Evolutionary conservation across 441 rosid species (phyloP).

Genomic region (Manihot esculenta): DNA sequence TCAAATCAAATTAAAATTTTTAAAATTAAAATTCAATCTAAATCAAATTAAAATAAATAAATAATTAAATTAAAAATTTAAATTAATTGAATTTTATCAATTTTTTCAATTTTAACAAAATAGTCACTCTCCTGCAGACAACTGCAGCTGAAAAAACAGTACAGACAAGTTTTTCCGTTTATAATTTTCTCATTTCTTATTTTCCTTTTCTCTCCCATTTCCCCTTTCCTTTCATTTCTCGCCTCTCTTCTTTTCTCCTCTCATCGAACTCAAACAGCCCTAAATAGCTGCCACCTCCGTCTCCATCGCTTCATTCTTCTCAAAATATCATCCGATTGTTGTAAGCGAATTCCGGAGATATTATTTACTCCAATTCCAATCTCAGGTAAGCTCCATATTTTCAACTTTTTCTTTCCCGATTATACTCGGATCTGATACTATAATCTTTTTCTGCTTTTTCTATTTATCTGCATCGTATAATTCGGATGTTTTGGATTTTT

Average conservation of each 20-base stretch:
- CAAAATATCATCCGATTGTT: neutral
- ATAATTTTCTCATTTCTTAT: too few species aligned
- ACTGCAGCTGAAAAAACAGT: too few species aligned
- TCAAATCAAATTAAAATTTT: too few species aligned
- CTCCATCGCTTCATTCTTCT: neutral
- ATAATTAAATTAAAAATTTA: too few species aligned
- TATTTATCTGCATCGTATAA: neutral
- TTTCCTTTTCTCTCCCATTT: too few species aligned
- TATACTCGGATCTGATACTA: neutral
- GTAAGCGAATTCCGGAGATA: neutral
- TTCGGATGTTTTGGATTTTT: neutral
- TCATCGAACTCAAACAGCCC: neutral
- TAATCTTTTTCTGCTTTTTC: neutral
- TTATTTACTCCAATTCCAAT: neutral
- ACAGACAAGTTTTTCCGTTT: too few species aligned
- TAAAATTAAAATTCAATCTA: too few species aligned
- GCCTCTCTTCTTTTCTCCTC: neutral
- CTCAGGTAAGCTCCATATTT: conserved; percentile 8
- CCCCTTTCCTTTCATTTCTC: neutral
- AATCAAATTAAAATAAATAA: too few species aligned
- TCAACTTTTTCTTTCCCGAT: neutral
- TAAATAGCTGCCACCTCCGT: neutral
- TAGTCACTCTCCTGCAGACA: too few species aligned
- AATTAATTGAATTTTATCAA: too few species aligned
- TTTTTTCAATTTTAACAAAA: too few species aligned